Evolutionary conservation across 768 basidiomycete species (phyloP).

Genomic region (Podaxis pistillaris): DNA sequence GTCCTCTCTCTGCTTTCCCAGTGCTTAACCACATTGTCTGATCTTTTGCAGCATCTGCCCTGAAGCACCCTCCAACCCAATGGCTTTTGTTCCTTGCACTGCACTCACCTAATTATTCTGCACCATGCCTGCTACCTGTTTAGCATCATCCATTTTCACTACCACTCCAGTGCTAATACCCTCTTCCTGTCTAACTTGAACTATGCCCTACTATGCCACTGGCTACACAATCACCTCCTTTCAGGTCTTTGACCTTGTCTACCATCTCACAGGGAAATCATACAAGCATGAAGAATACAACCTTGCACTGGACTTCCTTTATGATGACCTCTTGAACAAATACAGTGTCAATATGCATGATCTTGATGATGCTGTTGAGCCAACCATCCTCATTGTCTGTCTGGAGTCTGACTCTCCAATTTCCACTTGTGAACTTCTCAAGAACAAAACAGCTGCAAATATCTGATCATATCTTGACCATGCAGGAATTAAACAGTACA

Average conservation of each 20-base stretch:
- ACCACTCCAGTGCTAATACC: background rate
- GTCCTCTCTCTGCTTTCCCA: too few relatives aligned
- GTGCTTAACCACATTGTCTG: too few relatives aligned
- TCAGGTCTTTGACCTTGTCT: background rate
- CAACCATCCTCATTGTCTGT: conserved; percentile 12
- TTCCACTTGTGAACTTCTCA: background rate
- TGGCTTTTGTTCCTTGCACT: background rate
- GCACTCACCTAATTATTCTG: background rate
- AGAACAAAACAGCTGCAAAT: background rate
- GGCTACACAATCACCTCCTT: conserved; percentile 9
- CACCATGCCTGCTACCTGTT: background rate
- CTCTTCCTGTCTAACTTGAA: background rate
- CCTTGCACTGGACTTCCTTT: conserved; percentile 5
- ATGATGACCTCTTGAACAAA: conserved; percentile 7
- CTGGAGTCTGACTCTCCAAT: conserved; percentile 3
- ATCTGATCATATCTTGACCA: conserved; percentile 7
- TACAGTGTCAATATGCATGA: conserved; percentile 9
- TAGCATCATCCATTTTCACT: background rate
- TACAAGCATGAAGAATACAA: conserved; percentile 9
- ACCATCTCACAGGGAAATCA: conserved; percentile 10
- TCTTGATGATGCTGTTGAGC: conserved; percentile 8
- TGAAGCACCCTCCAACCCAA: too few relatives aligned
- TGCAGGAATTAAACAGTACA: conserved; percentile 4
- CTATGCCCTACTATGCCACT: conserved; percentile 11
- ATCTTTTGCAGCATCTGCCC: too few relatives aligned